Base-by-base conservation (phyloP, 2,329 filamentous ascomycete species). In the Fusarium nodosum region DNA sequence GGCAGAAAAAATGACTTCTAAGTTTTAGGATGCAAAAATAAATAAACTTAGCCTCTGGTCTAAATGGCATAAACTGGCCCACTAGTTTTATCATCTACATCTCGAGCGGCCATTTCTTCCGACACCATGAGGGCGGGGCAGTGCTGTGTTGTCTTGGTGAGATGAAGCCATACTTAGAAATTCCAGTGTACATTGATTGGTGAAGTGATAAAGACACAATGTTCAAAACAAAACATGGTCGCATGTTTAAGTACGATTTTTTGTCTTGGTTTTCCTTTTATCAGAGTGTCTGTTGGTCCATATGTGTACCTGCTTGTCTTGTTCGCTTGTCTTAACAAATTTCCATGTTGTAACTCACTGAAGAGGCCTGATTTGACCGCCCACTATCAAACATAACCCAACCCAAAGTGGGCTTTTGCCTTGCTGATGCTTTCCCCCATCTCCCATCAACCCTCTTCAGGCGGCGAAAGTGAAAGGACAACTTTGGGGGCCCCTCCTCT, bases 321-420 rank as follows among this genome's bases (percentile, higher is more conserved):
- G 28, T 47, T 54, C 22, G n/a, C n/a, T 16, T 18, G 46, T 10
- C 22, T 22, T 24, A 7, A 24, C 16, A 30, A 8, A 9, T 13
- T n/a, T 46, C 20, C n/a, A 20, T 33, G 45, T 48, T 56, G 61
- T 44, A 66, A 53, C 55, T 57, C 46, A 57, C 60, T 55, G 38
- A 33, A 69, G 34, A 47, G 54, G 31, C 60, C 46, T 66, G 39
- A 54, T 68, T 56, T 68, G 42, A 48, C 55, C 52, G 47, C 58
- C 31, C 41, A 31, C 47, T 34, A 58, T 34, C 26, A 41, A 59
- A 30, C 28, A 53, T 36, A 47, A 50, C 31, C 41, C 38, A 64
- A 69, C 56, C 56, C 57, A 59, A 54, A 63, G 55, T 69, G 66
- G 61, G 66, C 54, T 66, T 47, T 48, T 39, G 34, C 42, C 22